Percentiles rank a stretch among this genome's conserved stretches.
Conservation (phyloP, 139 green algal genomes). For the Auxenochlorella pyrenoidosa region DNA sequence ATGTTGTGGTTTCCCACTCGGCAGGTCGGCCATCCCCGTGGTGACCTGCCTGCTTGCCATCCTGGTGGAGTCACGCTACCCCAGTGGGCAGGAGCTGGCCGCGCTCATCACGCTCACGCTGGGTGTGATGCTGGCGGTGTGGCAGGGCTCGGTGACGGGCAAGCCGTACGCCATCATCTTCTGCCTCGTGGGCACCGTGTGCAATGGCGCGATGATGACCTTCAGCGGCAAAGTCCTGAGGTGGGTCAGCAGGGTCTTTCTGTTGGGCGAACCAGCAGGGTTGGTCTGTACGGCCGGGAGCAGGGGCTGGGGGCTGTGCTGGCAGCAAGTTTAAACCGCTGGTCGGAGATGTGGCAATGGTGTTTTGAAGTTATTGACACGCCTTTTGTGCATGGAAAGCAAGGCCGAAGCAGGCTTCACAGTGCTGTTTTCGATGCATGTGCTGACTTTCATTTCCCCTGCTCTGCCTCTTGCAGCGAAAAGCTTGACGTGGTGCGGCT, state of each 20-base stretch:
- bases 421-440: background rate
- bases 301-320: no score
- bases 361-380: no score
- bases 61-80: constrained; percentile 56
- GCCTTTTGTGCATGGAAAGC: no score
- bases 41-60: constrained; percentile 62
- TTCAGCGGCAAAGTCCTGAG: constrained; percentile 54
- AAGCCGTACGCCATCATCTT: constrained; percentile 51
- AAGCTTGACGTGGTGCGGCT: constrained; percentile 79
- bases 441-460: background rate
- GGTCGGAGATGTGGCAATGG: no score
- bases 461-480: background rate
- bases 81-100: constrained; percentile 42
- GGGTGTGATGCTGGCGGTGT: constrained; percentile 70
- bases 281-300: background rate
- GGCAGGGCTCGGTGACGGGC: constrained; percentile 55
- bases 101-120: constrained; percentile 59
- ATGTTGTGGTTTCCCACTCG: no score
- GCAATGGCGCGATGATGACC: constrained; percentile 72
- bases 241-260: background rate
- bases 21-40: constrained; percentile 55
- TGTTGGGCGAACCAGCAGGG: background rate
- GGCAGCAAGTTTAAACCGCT: no score
- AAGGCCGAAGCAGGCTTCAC: no score
- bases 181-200: constrained; percentile 57